Percentiles rank a stretch among this genome's conserved stretches.
phyloP scores from a whole-genome alignment of 2,329 filamentous ascomycete genomes.

The Botryotinia globosa region DNA sequence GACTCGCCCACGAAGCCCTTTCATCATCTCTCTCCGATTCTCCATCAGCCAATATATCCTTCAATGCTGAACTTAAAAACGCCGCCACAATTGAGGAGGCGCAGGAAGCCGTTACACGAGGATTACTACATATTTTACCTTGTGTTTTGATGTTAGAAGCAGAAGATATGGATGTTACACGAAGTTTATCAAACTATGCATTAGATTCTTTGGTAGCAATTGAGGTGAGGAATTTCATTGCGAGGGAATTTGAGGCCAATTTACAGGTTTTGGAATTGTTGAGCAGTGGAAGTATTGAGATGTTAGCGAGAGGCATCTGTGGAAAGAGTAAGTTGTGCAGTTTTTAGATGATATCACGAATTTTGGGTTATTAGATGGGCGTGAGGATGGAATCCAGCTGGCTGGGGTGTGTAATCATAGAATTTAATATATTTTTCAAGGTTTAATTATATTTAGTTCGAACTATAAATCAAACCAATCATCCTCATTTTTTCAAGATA shows the following conservation, averaged over 20 bases:
- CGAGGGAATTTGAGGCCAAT: slow-evolving; percentile 44
- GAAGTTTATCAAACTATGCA: slow-evolving; percentile 46
- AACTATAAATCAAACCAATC: background rate
- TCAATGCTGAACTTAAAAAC: slow-evolving; percentile 45
- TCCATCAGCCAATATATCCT: slow-evolving; percentile 40
- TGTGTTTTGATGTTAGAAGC: slow-evolving; percentile 49
- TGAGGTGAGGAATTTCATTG: slow-evolving; percentile 40
- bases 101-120: slow-evolving; percentile 45
- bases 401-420: background rate
- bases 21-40: slow-evolving; percentile 20
- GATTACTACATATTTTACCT: slow-evolving; percentile 48
- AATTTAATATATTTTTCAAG: background rate
- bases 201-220: slow-evolving; percentile 38
- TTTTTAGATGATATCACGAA: slow-evolving; percentile 22
- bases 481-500: background rate
- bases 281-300: slow-evolving; percentile 51
- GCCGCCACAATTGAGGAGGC: slow-evolving; percentile 47
- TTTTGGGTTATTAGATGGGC: background rate
- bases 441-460: background rate
- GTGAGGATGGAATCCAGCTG: background rate
- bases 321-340: slow-evolving; percentile 41
- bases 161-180: slow-evolving; percentile 49
- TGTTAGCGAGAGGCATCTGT: slow-evolving; percentile 47
- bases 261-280: slow-evolving; percentile 53
- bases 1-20: slow-evolving; percentile 40